Base-by-base conservation (phyloP, 129 eudicot genomes). In the Scalesia atractyloides region DNA sequence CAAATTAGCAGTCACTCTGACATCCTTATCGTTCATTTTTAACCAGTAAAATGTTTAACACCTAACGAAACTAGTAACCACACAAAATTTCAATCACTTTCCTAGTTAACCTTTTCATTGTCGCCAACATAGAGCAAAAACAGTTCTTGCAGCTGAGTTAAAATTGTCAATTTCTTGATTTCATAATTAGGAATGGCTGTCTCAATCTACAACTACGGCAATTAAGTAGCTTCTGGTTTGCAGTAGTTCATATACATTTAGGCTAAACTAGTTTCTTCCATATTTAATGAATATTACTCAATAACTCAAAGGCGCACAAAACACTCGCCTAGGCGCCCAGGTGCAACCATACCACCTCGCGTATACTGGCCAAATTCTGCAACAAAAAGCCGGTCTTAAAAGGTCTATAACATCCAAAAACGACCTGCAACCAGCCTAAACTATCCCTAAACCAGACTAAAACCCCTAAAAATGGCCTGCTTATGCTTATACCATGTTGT, bases 1-100 rank as follows among this genome's bases (percentile, higher is more conserved):
- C 73, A 66, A 52, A 43, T 65, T 65, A 10, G 33, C 9, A 74
- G 66, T 54, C 37, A 51, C 46, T 65, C 66, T 64, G 17, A 41
- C 73, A 52, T 64, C 22, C 19, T 66, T 15, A 2, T 10, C 19
- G 37, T 74, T 52, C 56, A 22, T 37, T 74, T 51, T 64, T n/a
- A 44, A 59, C 47, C 15, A 18, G 34, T 44, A 46, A 57, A 41
- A 58, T 20, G 57, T 13, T 46, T 66, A 12, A 57, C 24, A 8
- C 8, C 34, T 26, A 34, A 43, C 12, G 56, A 46, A 24, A 24
- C 30, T 24, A 24, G 30, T 1, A n/a, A 44, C 8, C 24, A 13
- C 24, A 48, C 13, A 70, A 47, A 10, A 44, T 4, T 41, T 36
- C 52, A 48, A 51, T 39, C 54, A 50, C 70, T 63, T 47, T 50